Conservation (phyloP, 768 basidiomycete genomes). For the Boletus coccyginus region DNA sequence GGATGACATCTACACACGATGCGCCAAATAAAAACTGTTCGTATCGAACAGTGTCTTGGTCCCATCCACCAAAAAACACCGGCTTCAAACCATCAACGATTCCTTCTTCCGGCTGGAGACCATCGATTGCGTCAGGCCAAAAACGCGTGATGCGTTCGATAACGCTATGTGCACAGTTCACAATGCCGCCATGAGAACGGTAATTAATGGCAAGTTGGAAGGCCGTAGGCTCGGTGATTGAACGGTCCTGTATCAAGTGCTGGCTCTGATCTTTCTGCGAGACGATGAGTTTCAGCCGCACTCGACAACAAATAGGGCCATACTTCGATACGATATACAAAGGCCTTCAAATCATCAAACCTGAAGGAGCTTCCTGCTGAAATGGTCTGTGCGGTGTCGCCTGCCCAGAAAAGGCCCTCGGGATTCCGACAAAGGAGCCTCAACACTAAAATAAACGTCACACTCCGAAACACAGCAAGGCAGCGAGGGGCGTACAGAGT, state of each 20-base stretch:
- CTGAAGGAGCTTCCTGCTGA: constrained; percentile 69
- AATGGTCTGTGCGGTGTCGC: constrained; percentile 79
- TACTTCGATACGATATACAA: constrained; percentile 62
- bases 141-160: constrained; percentile 59
- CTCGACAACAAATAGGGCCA: background rate
- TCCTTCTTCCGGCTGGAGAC: constrained; percentile 53
- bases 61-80: constrained; percentile 52
- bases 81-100: constrained; percentile 54
- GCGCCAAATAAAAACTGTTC: constrained; percentile 58
- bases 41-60: constrained; percentile 40
- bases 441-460: constrained; percentile 44
- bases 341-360: constrained; percentile 70
- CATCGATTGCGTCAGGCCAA: constrained; percentile 66
- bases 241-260: constrained; percentile 8
- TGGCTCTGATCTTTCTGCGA: constrained; percentile 21
- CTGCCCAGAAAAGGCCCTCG: constrained; percentile 74
- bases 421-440: constrained; percentile 58
- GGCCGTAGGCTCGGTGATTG: constrained; percentile 29
- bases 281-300: background rate
- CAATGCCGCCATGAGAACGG: constrained; percentile 70
- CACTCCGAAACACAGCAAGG: background rate
- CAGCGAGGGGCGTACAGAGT: constrained; percentile 38
- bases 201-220: constrained; percentile 68
- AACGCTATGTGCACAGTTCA: constrained; percentile 65
- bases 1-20: constrained; percentile 33